phyloP scores from a whole-genome alignment of 306 rosid species.

The Sophora flavescens region DNA sequence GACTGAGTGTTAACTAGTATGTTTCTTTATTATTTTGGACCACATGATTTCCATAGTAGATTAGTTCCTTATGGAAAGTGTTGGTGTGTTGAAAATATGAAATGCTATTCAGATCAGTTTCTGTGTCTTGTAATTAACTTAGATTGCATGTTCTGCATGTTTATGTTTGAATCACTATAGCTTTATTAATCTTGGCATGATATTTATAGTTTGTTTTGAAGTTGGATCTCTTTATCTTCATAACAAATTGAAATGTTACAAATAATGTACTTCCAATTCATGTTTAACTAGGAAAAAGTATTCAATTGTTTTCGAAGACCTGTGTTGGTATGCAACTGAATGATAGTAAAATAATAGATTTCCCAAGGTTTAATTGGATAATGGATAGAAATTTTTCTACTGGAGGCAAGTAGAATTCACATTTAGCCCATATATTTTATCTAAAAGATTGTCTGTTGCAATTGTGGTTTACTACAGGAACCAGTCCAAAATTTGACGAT shows the following conservation, averaged over 20 bases:
- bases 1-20: not conserved
- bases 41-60: not conserved
- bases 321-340: not conserved
- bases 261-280: not conserved
- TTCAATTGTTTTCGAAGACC: not conserved
- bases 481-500: constrained; percentile 47
- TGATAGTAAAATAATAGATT: constrained; percentile 8
- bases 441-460: constrained; percentile 24
- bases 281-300: not conserved
- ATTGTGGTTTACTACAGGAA: constrained; percentile 60
- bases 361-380: constrained; percentile 45
- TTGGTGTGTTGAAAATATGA: constrained; percentile 26
- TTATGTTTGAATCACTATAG: constrained; percentile 2
- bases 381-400: not conserved
- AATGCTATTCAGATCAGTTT: constrained; percentile 25
- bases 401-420: constrained; percentile 32
- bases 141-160: not conserved
- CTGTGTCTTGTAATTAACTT: constrained; percentile 3
- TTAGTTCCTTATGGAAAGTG: constrained; percentile 5
- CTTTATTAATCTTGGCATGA: not conserved
- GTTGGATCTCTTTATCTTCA: constrained; percentile 10
- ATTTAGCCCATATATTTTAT: constrained; percentile 15
- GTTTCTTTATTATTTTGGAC: constrained; percentile 26
- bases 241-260: not conserved
- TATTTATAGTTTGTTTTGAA: not conserved